Evolutionary conservation across 108 stramenopile genomes (phyloP).

Genomic region (Phaeodactylum tricornutum): DNA sequence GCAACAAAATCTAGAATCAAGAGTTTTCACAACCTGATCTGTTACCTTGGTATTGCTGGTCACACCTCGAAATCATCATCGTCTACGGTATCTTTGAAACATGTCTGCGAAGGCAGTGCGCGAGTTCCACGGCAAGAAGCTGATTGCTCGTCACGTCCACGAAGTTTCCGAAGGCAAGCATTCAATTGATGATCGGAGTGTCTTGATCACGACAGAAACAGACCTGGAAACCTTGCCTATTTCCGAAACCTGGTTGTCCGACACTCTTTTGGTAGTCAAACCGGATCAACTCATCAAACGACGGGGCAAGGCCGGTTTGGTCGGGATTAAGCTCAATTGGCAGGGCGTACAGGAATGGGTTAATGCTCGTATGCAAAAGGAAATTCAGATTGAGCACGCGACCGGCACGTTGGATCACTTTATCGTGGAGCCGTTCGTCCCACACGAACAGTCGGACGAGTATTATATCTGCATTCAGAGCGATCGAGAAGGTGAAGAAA

Average conservation of each 20-base stretch:
- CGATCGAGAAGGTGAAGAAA: constrained; percentile 68
- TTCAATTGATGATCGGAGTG: constrained; percentile 49
- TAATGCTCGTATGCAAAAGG: constrained; percentile 52
- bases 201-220: constrained; percentile 27
- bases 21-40: no score
- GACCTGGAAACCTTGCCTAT: constrained; percentile 38
- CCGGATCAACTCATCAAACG: constrained; percentile 92
- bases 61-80: no score
- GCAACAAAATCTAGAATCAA: no score
- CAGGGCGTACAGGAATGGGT: constrained; percentile 70
- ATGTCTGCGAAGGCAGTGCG: constrained; percentile 86
- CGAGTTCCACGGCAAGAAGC: constrained; percentile 84
- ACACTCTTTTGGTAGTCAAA: constrained; percentile 69
- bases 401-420: constrained; percentile 69
- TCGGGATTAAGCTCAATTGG: constrained; percentile 71
- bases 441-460: constrained; percentile 73
- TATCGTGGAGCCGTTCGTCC: constrained; percentile 84
- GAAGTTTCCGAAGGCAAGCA: constrained; percentile 41
- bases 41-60: no score
- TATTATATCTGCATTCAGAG: constrained; percentile 86
- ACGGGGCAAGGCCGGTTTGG: constrained; percentile 86
- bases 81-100: no score
- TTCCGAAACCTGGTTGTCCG: constrained; percentile 72
- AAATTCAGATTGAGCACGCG: constrained; percentile 50
- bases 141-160: constrained; percentile 57